A percentile compares a stretch with the other conserved stretches of the same genome.
phyloP scores from a whole-genome alignment of 495 filamentous ascomycete species.

The Penicillium herquei region DNA sequence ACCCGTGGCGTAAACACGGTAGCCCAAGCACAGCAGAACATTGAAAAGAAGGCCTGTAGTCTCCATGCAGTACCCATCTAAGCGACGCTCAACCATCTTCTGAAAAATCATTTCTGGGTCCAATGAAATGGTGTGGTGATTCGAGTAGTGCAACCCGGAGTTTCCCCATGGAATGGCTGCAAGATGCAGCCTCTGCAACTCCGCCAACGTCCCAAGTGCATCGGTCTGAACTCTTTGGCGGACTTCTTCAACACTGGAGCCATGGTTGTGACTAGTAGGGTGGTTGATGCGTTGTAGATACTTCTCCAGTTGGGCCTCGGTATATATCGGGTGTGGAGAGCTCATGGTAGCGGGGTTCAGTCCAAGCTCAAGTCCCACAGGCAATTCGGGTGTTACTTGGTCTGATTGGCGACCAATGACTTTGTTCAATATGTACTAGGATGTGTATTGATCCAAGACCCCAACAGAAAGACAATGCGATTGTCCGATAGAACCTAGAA shows the following conservation, averaged over 20 bases:
- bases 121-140: conserved; percentile 53
- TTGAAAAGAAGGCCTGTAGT: conserved; percentile 61
- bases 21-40: conserved; percentile 63
- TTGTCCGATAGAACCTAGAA: no score
- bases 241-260: conserved; percentile 4
- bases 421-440: no score
- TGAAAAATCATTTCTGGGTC: conserved; percentile 58
- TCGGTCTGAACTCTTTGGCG: conserved; percentile 20
- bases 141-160: conserved; percentile 55
- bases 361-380: not conserved
- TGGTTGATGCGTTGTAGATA: conserved; percentile 37
- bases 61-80: conserved; percentile 82
- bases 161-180: conserved; percentile 71
- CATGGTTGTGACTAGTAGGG: conserved; percentile 8
- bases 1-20: conserved; percentile 49
- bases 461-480: no score
- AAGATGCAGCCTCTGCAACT: conserved; percentile 47
- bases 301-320: conserved; percentile 29
- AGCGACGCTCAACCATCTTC: conserved; percentile 62
- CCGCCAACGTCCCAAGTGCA: conserved; percentile 23
- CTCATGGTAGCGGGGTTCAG: conserved; percentile 8
- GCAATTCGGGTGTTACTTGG: no score
- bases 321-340: conserved; percentile 20
- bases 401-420: not conserved
- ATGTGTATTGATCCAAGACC: no score